Evolutionary conservation across 768 basidiomycete species (phyloP), one percentile per base, ranked within the genome.

Genomic region (Lyophyllum atratum): DNA sequence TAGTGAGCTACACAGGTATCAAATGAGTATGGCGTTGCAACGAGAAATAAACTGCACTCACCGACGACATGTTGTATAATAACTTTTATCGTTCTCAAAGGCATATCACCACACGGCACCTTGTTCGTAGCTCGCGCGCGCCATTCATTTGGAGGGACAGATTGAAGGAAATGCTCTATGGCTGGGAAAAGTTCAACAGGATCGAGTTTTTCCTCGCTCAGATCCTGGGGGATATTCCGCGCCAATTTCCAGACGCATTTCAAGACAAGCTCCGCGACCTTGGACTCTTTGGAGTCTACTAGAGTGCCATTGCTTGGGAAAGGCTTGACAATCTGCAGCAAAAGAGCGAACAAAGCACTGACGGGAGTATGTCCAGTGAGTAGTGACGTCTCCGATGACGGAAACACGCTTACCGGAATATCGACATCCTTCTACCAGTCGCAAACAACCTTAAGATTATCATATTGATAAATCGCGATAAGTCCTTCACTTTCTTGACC

Each of bases 201-300:
- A 68, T 93, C 90, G 33, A 99, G 79, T 19, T 85, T 80, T 4
- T 84, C 78, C 42, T 93, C 89, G 60, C 84, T 84, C 45, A 99
- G 81, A 69, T 95, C 93, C 66, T 95, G 92, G 5, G 94, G 94
- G 47, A 98, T 93, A 61, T 93, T 95, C 61, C 95, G 83, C 5
- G 94, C 94, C 54, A 98, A 76, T 74, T 99, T 99, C 97, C 97
- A 98, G 25, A 99, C 85, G 72, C 97, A 99, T 77, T 98, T 96
- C 56, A 95, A 73, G 17, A 93, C 93, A 21, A 98, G 82, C 70
- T 98, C 95, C 1, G 94, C 93, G 19, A 98, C 90, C 64, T 90
- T 91, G 0, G 90, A 83, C 64, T 92, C 91, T 60, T 90, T 87
- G 2, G 93, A 89, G 40, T 94, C 88, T 1, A 83, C 72, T 24